Conservation (phyloP, 2,329 filamentous ascomycete species). For the Endothia cerciana region DNA sequence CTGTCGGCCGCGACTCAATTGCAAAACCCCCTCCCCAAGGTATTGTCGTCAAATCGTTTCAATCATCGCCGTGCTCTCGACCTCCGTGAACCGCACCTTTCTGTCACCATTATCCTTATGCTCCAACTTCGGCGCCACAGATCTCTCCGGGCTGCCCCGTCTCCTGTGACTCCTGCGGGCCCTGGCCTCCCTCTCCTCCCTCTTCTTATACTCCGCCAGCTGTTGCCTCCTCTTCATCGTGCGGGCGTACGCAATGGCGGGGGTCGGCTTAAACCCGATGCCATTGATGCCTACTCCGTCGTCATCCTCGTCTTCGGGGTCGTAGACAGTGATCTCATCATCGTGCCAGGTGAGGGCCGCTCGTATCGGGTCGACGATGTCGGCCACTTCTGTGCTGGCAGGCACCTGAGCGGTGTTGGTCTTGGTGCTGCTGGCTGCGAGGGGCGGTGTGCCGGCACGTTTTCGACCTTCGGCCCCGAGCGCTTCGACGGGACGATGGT, state of each 20-base stretch:
- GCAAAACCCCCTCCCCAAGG: background rate
- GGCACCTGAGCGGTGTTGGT: conserved; percentile 30
- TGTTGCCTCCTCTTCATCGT: conserved; percentile 62
- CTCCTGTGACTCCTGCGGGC: conserved; percentile 58
- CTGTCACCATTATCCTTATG: conserved; percentile 36
- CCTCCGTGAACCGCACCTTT: conserved; percentile 47
- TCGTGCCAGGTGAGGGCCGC: conserved; percentile 69
- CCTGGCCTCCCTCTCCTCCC: conserved; percentile 64
- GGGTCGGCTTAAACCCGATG: conserved; percentile 67
- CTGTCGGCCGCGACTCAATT: conserved; percentile 4
- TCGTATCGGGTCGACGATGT: conserved; percentile 56
- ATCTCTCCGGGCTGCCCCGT: conserved; percentile 39
- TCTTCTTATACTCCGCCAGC: conserved; percentile 63
- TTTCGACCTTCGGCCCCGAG: conserved; percentile 19
- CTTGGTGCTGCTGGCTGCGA: conserved; percentile 29
- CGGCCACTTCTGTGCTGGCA: conserved; percentile 39
- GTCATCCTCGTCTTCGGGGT: conserved; percentile 67
- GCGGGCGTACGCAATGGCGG: conserved; percentile 62
- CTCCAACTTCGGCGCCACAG: conserved; percentile 34
- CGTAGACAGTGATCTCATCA: conserved; percentile 69
- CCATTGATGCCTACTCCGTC: conserved; percentile 71
- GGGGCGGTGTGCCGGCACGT: conserved; percentile 44
- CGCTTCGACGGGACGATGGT: conserved; percentile 11
- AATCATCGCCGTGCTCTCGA: conserved; percentile 36
- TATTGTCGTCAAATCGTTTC: conserved; percentile 20